phyloP scores from a whole-genome alignment of 140 eudicot species.

The Oenanthe javanica region DNA sequence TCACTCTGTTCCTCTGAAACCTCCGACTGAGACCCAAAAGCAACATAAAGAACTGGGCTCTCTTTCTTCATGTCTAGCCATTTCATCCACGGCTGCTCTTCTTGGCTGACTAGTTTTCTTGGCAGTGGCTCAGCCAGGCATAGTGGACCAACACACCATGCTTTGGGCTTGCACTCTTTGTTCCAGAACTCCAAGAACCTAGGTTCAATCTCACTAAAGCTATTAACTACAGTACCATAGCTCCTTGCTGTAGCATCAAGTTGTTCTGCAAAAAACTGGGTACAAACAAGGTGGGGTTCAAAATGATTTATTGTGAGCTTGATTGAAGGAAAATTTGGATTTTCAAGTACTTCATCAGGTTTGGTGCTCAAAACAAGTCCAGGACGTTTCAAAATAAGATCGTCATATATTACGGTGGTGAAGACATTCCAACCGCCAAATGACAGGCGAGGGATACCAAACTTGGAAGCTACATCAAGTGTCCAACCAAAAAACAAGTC shows the following conservation, averaged over 20 bases:
- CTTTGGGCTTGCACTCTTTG: conserved; percentile 7
- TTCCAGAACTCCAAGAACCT: conserved; percentile 10
- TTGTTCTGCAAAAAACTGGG: background rate
- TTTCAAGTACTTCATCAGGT: background rate
- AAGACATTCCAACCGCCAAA: conserved; percentile 15
- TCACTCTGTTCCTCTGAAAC: conserved; percentile 10
- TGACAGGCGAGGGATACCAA: conserved; percentile 13
- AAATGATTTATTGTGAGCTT: conserved; percentile 17
- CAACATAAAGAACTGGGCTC: conserved; percentile 14
- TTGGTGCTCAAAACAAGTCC: background rate
- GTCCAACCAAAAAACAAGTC: conserved; percentile 27
- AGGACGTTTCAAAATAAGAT: background rate
- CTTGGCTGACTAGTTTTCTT: background rate
- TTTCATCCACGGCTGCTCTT: conserved; percentile 1
- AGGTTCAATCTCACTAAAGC: conserved; percentile 7
- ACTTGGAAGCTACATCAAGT: conserved; percentile 12
- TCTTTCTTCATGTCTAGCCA: conserved; percentile 8
- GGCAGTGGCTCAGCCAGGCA: conserved; percentile 2
- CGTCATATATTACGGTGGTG: background rate
- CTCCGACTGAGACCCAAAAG: conserved; percentile 24
- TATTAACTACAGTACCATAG: conserved; percentile 18
- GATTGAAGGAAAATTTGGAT: conserved; percentile 11
- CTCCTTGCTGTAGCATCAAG: background rate
- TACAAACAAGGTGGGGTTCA: background rate
- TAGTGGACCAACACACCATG: conserved; percentile 13